Evolutionary conservation across 805 yeast genomes (phyloP).

Genomic region (Tetrapisispora namnaoensis): DNA sequence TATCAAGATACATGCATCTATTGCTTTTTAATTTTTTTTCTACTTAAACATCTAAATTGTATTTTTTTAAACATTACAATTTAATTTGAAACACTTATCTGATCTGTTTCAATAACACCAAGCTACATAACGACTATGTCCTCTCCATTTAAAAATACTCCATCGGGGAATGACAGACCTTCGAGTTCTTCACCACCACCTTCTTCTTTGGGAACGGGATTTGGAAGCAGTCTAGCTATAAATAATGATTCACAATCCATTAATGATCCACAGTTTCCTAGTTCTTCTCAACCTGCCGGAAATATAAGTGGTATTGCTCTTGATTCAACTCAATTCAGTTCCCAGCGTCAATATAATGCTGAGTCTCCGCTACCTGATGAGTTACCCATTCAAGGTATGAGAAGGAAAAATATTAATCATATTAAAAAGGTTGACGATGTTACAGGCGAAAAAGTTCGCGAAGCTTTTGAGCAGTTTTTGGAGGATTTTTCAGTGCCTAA

Average conservation of each 20-base stretch:
- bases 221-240: conserved; percentile 21
- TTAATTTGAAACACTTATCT: too few species aligned
- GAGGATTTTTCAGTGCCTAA: conserved; percentile 47
- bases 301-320: conserved; percentile 4
- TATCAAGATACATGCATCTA: not conserved
- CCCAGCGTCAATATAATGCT: conserved; percentile 16
- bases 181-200: conserved; percentile 24
- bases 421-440: conserved; percentile 83
- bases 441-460: conserved; percentile 90
- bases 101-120: not conserved
- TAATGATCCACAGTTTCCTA: conserved; percentile 23
- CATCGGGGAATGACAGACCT: conserved; percentile 14
- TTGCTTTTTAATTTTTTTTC: too few species aligned
- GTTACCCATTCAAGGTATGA: conserved; percentile 24
- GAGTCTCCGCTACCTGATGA: conserved; percentile 12
- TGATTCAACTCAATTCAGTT: conserved; percentile 16
- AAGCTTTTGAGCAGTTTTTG: conserved; percentile 77
- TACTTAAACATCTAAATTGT: too few species aligned
- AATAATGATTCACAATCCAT: conserved; percentile 21
- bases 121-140: conserved; percentile 9
- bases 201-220: conserved; percentile 23
- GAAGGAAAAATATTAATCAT: conserved; percentile 51
- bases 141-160: conserved; percentile 15
- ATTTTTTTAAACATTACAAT: too few species aligned
- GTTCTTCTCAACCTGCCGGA: conserved; percentile 21